Base-by-base conservation (phyloP, 2,329 filamentous ascomycete species). In the Fusarium tuaranense region DNA sequence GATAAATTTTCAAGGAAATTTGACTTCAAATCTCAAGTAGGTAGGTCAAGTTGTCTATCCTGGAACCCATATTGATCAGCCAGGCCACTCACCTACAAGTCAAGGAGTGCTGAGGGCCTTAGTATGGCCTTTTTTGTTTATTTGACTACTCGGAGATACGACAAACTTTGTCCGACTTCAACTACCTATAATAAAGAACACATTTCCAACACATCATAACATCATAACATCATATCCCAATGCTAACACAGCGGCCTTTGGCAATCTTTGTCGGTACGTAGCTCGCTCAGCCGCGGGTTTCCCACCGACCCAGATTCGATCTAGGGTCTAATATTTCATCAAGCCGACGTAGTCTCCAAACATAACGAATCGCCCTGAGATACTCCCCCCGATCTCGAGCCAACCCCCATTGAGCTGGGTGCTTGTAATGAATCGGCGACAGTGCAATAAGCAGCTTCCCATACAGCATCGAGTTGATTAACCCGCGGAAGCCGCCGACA, bases 381-480 rank as follows among this genome's bases (percentile, higher is more conserved):
- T 53, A 53, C 27, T 53, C 48, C 18, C n/a, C 18, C 27, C 48
- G 18, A 32, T 53, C 48, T n/a, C 27, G 16, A 7, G 27, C 48
- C 18, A 53, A 16, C 4, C 48, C 48, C 48, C 48, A 53, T 13
- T 30, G 18, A 4, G 48, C 48, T 13, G 48, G 25, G 10, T 14
- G 14, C 18, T 25, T 53, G 48, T 53, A 53, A n/a, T 27, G 18
- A 30, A 2, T 18, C 5, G 13, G 10, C 22, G 25, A 61, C 22
- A 39, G 65, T n/a, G 18, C 27, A 1, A 22, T 0, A 1, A 72
- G 14, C 1, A 62, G 27, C 20, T 6, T 27, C 0, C 30, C 46
- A 22, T 72, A 67, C 0, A 72, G 34, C 70, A 72, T 72, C 2
- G 6, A 27, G 20, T 69, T 22, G 1, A 53, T 7, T 3, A 72